phyloP scores from a whole-genome alignment of 2,329 filamentous ascomycete genomes.

The Plenodomus lindquistii region DNA sequence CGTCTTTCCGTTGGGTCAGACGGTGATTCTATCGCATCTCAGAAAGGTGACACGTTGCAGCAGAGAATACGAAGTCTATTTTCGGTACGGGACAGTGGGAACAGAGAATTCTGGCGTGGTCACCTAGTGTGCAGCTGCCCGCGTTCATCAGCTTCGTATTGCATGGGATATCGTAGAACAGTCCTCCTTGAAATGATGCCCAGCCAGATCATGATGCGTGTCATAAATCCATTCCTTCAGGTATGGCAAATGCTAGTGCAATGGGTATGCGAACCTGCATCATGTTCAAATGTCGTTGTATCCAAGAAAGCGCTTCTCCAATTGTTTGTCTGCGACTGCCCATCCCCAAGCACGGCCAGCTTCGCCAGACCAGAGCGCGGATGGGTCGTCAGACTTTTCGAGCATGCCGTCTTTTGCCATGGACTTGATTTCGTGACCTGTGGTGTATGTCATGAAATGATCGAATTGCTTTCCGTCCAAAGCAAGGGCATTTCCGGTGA shows the following conservation, averaged over 20 bases:
- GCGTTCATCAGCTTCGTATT: slow-evolving; percentile 4
- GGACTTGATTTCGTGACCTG: slow-evolving; percentile 59
- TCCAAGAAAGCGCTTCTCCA: slow-evolving; percentile 53
- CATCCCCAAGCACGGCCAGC: slow-evolving; percentile 55
- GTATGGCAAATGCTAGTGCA: slow-evolving; percentile 8
- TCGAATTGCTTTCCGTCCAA: slow-evolving; percentile 55
- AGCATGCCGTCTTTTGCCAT: slow-evolving; percentile 58
- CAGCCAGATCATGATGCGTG: slow-evolving; percentile 14
- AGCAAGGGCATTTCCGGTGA: slow-evolving; percentile 66
- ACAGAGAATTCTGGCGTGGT: slow-evolving; percentile 1
- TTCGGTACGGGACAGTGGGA: slow-evolving; percentile 1
- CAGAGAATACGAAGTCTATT: slow-evolving; percentile 1
- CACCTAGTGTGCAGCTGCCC: slow-evolving; percentile 8
- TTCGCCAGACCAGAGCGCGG: slow-evolving; percentile 55
- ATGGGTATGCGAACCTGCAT: background rate
- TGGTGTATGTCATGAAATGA: slow-evolving; percentile 63
- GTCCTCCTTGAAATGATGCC: slow-evolving; percentile 1
- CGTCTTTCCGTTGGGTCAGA: background rate
- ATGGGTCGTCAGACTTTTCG: slow-evolving; percentile 56
- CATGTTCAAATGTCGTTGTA: slow-evolving; percentile 53
- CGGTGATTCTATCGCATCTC: background rate
- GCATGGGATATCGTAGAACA: background rate
- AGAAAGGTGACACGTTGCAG: slow-evolving; percentile 3
- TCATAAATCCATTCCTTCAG: slow-evolving; percentile 24
- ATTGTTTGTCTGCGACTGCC: slow-evolving; percentile 50